Evolutionary conservation across 768 basidiomycete species (phyloP).

Genomic region (Collybiopsis luxurians): DNA sequence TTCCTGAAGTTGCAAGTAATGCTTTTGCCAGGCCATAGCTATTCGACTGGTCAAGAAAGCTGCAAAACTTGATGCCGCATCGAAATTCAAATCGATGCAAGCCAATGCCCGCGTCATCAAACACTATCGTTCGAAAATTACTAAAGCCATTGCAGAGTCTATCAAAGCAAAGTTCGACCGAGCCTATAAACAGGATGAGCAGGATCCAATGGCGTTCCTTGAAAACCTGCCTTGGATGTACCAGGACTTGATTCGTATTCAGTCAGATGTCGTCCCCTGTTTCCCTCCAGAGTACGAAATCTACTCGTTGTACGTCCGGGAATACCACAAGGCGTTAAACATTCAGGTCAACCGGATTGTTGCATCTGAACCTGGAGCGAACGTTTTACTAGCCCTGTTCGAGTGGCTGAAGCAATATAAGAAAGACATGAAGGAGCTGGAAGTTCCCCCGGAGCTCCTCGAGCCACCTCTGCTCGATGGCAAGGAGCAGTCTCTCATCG

Average conservation of each 20-base stretch:
- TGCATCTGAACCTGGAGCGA: conserved; percentile 81
- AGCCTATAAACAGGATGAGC: conserved; percentile 59
- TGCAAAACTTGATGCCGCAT: conserved; percentile 88
- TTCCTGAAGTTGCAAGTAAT: neutral
- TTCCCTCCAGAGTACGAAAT: conserved; percentile 95
- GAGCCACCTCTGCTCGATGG: conserved; percentile 93
- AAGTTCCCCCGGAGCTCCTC: conserved; percentile 74
- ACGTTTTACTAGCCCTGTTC: conserved; percentile 77
- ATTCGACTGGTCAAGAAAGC: conserved; percentile 94
- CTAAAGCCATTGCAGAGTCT: conserved; percentile 75
- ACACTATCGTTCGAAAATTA: conserved; percentile 89
- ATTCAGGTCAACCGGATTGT: conserved; percentile 67
- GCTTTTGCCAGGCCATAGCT: conserved; percentile 69
- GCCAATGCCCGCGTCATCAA: conserved; percentile 92
- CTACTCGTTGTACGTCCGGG: conserved; percentile 75
- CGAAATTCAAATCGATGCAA: conserved; percentile 91
- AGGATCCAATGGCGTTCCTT: conserved; percentile 71
- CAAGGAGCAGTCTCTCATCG: conserved; percentile 89
- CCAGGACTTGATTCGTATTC: conserved; percentile 91
- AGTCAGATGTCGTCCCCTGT: conserved; percentile 83
- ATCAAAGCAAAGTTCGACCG: conserved; percentile 70
- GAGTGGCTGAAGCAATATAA: conserved; percentile 97
- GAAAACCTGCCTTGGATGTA: conserved; percentile 87
- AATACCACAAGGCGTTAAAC: conserved; percentile 88
- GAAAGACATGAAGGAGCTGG: conserved; percentile 91